These are phyloP conservation scores for Xylariaceae sp. DNA, from an alignment of 2,329 filamentous ascomycete genomes.

Conservation along the genomic window DNA sequence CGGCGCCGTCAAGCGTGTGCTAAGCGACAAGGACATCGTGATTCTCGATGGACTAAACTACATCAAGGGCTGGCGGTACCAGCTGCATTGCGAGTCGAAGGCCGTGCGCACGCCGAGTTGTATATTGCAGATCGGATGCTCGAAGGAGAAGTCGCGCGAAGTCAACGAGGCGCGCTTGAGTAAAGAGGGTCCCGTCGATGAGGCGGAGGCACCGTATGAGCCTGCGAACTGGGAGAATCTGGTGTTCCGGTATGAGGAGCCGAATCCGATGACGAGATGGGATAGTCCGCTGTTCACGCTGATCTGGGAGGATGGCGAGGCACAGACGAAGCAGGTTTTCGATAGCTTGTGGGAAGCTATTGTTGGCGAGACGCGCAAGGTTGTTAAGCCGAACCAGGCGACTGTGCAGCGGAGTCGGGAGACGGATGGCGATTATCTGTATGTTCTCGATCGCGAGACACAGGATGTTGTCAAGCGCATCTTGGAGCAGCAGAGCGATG, in stretches of 20 bases:
- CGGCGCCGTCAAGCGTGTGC: conserved; percentile 70
- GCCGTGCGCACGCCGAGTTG: conserved; percentile 70
- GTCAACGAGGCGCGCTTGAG: conserved; percentile 58
- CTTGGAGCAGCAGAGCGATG: conserved; percentile 63
- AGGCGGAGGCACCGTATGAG: conserved; percentile 47
- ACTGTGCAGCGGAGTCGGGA: conserved; percentile 61
- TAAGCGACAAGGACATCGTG: conserved; percentile 69
- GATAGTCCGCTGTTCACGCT: conserved; percentile 78
- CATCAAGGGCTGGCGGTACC: conserved; percentile 86
- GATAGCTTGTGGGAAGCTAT: conserved; percentile 71
- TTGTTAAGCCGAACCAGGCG: conserved; percentile 67
- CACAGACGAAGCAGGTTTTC: conserved; percentile 51
- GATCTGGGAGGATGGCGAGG: conserved; percentile 66
- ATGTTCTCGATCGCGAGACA: conserved; percentile 72
- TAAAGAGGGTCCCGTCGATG: conserved; percentile 22
- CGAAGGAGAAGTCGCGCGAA: conserved; percentile 44
- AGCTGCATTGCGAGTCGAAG: conserved; percentile 80
- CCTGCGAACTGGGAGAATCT: conserved; percentile 68
- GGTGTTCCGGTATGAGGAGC: conserved; percentile 78
- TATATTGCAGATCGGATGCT: conserved; percentile 61
- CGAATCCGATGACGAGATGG: conserved; percentile 79
- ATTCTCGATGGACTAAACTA: conserved; percentile 79
- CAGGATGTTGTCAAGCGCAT: conserved; percentile 70
- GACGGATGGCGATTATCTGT: conserved; percentile 68
- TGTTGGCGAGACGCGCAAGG: conserved; percentile 56